Conservation (phyloP, 75 land plant genomes). For the Sequoiadendron giganteum region DNA sequence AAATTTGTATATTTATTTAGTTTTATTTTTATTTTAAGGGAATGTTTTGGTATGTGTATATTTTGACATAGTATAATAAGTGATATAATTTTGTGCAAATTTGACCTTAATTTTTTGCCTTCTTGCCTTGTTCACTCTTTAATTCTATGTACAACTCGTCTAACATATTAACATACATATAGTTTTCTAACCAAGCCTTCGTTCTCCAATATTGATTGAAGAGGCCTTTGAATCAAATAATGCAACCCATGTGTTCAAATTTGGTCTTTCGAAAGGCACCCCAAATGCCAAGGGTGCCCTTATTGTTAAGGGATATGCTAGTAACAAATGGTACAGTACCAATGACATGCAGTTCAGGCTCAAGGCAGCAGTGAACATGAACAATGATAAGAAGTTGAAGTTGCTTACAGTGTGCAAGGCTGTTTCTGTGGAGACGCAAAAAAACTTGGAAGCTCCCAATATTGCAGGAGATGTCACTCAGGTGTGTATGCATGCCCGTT, state of each 20-base stretch:
- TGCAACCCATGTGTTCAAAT: neutral
- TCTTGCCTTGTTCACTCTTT: no score
- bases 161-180: no score
- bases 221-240: no score
- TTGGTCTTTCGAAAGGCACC: neutral
- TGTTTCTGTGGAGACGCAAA: neutral
- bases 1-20: no score
- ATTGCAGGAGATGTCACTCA: slow-evolving; percentile 78
- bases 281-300: neutral
- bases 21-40: no score
- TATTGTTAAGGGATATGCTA: neutral
- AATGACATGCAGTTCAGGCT: neutral
- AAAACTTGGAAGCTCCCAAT: slow-evolving; percentile 63
- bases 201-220: no score
- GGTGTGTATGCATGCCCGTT: slow-evolving; percentile 23
- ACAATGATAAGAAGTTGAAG: neutral
- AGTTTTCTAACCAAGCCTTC: no score
- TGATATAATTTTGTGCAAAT: no score
- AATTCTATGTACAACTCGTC: no score
- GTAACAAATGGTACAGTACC: neutral
- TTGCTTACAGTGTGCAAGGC: neutral
- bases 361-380: neutral
- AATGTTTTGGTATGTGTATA: no score
- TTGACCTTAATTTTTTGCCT: no score
- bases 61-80: no score